These are phyloP conservation scores for Tubosaeta brunneosetosa DNA, from an alignment of 768 basidiomycete species.

Conservation along the genomic window DNA sequence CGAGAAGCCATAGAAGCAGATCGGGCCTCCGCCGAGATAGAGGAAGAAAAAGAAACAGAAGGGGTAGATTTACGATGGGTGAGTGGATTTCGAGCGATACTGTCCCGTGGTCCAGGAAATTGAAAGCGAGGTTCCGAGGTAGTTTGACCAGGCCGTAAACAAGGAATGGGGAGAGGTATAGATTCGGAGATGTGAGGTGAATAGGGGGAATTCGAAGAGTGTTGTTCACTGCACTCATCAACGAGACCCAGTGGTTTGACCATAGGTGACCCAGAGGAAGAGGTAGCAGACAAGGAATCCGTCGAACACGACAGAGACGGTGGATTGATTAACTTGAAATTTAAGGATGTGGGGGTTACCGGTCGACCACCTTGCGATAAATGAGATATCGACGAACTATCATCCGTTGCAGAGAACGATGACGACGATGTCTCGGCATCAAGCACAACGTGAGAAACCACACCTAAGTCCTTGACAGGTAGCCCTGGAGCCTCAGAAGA, in stretches of 20 bases:
- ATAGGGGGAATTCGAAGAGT: slow-evolving; percentile 21
- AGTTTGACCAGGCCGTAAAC: slow-evolving; percentile 18
- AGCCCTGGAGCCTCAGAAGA: slow-evolving; percentile 2
- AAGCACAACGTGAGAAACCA: background rate
- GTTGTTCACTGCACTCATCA: slow-evolving; percentile 27
- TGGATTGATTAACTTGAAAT: slow-evolving; percentile 27
- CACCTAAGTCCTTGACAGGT: background rate
- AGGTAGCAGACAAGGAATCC: slow-evolving; percentile 56
- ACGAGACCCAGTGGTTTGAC: slow-evolving; percentile 37
- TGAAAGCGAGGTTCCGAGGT: slow-evolving; percentile 32
- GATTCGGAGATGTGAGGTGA: slow-evolving; percentile 31
- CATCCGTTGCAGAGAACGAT: slow-evolving; percentile 26
- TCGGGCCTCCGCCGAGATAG: slow-evolving; percentile 32
- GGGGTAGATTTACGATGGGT: slow-evolving; percentile 35
- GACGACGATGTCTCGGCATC: slow-evolving; percentile 23
- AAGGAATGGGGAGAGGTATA: slow-evolving; percentile 21
- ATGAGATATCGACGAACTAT: slow-evolving; percentile 33
- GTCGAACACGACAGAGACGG: slow-evolving; percentile 55
- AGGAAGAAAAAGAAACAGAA: slow-evolving; percentile 30
- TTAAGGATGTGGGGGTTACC: slow-evolving; percentile 33
- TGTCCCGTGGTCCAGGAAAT: slow-evolving; percentile 42
- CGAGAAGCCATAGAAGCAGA: slow-evolving; percentile 33
- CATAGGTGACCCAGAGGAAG: slow-evolving; percentile 42
- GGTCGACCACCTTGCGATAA: slow-evolving; percentile 28
- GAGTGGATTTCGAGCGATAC: slow-evolving; percentile 26